These are phyloP conservation scores for Oldenlandia corymbosa DNA, from an alignment of 257 asterid species.

Conservation along the genomic window DNA sequence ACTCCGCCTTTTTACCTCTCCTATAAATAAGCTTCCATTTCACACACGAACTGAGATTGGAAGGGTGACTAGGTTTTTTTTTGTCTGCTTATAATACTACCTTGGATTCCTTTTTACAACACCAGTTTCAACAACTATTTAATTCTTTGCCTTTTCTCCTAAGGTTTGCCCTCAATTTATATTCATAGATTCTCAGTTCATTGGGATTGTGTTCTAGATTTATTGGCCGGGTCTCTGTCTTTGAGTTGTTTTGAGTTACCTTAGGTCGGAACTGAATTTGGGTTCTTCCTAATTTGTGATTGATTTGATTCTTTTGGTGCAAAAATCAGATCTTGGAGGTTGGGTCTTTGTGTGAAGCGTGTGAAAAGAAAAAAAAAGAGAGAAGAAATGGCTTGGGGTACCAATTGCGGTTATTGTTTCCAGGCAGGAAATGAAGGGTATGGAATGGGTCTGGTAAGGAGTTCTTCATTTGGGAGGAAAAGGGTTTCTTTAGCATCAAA, in stretches of 20 bases:
- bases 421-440: conserved; percentile 20
- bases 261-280: background rate
- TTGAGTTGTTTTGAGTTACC: background rate
- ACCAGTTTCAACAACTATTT: conserved; percentile 29
- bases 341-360: background rate
- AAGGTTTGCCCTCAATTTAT: background rate
- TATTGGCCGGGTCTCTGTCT: background rate
- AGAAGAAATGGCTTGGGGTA: conserved; percentile 20
- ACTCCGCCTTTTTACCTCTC: background rate
- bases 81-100: background rate
- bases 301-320: conserved; percentile 4
- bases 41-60: too few species aligned
- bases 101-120: conserved; percentile 25
- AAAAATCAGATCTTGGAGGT: conserved; percentile 22
- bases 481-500: conserved; percentile 32
- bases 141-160: conserved; percentile 19
- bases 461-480: conserved; percentile 56
- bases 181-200: background rate
- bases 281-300: background rate
- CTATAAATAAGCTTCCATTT: background rate
- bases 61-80: background rate
- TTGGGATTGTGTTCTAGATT: background rate
- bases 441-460: conserved; percentile 41
- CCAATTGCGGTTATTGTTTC: conserved; percentile 9
- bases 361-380: background rate